Conservation (phyloP, 192 early-diverging fungal species). For the Entomortierella parvispora region DNA sequence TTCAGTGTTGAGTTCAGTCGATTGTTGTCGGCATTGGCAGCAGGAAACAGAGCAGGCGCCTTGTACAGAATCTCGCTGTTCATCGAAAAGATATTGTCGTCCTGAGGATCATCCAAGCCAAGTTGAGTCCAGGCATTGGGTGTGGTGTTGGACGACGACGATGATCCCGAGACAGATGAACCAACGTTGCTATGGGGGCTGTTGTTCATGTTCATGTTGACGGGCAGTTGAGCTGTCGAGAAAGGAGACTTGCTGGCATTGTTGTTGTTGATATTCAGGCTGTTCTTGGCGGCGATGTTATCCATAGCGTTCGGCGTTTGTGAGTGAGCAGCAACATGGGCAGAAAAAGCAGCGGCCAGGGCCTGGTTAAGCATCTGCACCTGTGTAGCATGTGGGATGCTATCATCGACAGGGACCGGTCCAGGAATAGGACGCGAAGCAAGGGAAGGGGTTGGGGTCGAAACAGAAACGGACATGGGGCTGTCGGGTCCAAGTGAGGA, state of each 20-base stretch:
- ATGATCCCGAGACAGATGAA: not conserved
- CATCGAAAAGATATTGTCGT: slow-evolving; percentile 45
- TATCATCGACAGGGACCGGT: slow-evolving; percentile 37
- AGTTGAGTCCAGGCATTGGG: slow-evolving; percentile 40
- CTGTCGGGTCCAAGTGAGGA: slow-evolving; percentile 11
- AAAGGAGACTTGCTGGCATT: slow-evolving; percentile 1
- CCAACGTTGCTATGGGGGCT: not conserved
- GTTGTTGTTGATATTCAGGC: not conserved
- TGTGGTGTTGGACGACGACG: slow-evolving; percentile 11
- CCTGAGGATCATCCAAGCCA: slow-evolving; percentile 35
- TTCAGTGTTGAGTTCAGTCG: not conserved
- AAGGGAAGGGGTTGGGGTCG: not conserved
- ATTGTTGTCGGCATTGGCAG: slow-evolving; percentile 10
- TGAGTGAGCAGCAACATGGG: slow-evolving; percentile 17
- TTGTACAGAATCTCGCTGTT: slow-evolving; percentile 45
- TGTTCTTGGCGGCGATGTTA: not conserved
- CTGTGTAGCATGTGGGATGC: slow-evolving; percentile 36
- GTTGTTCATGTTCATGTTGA: slow-evolving; percentile 5
- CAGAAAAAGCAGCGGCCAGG: slow-evolving; percentile 37
- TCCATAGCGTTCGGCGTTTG: not conserved
- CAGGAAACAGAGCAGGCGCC: slow-evolving; percentile 19
- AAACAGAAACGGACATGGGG: not conserved
- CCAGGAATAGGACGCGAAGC: slow-evolving; percentile 14
- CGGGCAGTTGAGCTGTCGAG: not conserved
- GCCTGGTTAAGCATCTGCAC: slow-evolving; percentile 50